Evolutionary conservation across 73 alveolate genomes (phyloP), one percentile per base, ranked within the genome.

Genomic region (Uronychia binucleata): DNA sequence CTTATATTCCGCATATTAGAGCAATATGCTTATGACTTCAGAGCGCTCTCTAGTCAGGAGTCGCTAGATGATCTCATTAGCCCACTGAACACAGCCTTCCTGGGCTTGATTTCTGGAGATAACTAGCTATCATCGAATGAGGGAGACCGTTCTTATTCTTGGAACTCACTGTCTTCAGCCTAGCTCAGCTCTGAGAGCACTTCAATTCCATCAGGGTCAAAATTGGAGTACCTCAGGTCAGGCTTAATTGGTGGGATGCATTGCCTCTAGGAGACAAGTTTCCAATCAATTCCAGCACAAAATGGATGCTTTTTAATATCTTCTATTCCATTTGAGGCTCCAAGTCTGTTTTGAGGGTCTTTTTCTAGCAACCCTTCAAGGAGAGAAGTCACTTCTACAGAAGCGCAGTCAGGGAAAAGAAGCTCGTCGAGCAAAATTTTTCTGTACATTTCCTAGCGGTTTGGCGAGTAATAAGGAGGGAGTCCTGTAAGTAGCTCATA

Each of bases 261-360:
- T 74, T 83, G 28, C 78, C 76, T 83, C 28, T 83, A 5, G 26
- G n/a, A 5, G 13, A 83, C 27, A 26, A 14, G 8, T 26, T 74
- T 57, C 90, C 89, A 87, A 46, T 87, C 77, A 0, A 87, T 46
- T 29, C 74, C 86, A 11, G 34, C 25, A 76, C 88, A 87, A 59
- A 34, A 95, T 30, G 90, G 94, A 85, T 91, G 97, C 35, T 77
- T 79, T 87, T 95, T 94, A 28, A 95, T 75, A 57, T 95, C 99
- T 30, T 79, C 84, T 74, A 91, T 87, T 58, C 96, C 94, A 29
- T 88, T 11, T 5, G 30, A 27, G 5, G 30, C 0, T 25, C 91
- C 91, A 11, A 95, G 78, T 81, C 99, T 90, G 67, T 92, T 85
- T 33, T 75, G 79, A 19, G 94, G 97, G 83, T 93, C 95, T 67